A percentile compares a stretch with the other conserved stretches of the same genome.
phyloP scores from a whole-genome alignment of 352 stramenopile genomes.

The Phytopythium boreale region DNA sequence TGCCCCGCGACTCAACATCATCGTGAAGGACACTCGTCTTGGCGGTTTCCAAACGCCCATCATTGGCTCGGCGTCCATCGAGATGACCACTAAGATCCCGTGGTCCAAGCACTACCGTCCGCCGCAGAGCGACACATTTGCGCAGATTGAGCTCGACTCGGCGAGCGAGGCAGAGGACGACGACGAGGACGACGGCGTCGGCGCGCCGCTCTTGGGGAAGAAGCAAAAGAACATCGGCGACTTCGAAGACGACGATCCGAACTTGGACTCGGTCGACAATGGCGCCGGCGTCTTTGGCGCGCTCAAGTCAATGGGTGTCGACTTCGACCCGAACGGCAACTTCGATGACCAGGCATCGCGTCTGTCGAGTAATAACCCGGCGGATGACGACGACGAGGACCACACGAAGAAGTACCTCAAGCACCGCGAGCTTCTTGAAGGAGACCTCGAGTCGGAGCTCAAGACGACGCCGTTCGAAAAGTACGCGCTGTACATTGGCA shows the following conservation, averaged over 20 bases:
- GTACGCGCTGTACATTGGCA: constrained; percentile 79
- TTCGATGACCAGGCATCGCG: constrained; percentile 56
- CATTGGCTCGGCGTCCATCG: constrained; percentile 79
- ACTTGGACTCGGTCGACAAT: constrained; percentile 55
- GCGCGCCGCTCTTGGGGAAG: constrained; percentile 38
- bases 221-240: constrained; percentile 10
- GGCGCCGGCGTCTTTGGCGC: constrained; percentile 84
- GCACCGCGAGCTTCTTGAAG: constrained; percentile 64
- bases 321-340: constrained; percentile 62
- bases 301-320: constrained; percentile 81
- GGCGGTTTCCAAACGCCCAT: constrained; percentile 85
- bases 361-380: constrained; percentile 35
- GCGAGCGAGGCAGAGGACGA: constrained; percentile 30
- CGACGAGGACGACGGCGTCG: constrained; percentile 33
- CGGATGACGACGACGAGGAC: constrained; percentile 62
- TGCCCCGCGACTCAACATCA: constrained; percentile 85
- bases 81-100: constrained; percentile 83
- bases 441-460: constrained; percentile 66
- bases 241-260: constrained; percentile 15
- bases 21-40: constrained; percentile 87
- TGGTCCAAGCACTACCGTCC: constrained; percentile 77
- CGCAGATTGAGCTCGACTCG: constrained; percentile 65
- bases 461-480: constrained; percentile 89
- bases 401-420: constrained; percentile 77
- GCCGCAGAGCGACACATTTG: constrained; percentile 63